These are phyloP conservation scores for Malus fusca DNA, from an alignment of 306 rosid genomes.

Conservation along the genomic window DNA sequence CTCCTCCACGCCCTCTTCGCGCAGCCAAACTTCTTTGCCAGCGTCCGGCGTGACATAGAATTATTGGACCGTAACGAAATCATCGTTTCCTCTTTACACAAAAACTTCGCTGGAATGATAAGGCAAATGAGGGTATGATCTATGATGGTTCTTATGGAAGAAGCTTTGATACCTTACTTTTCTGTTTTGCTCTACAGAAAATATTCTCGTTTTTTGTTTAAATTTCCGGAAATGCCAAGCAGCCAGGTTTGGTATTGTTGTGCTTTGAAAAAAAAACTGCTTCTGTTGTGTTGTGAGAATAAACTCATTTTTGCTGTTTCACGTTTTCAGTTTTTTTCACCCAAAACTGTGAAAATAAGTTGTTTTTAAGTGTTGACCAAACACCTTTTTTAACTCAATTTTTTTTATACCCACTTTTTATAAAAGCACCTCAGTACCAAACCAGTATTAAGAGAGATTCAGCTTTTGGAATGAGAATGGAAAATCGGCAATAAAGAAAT, in stretches of 20 bases:
- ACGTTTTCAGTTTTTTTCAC: too few relatives aligned
- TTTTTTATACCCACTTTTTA: too few relatives aligned
- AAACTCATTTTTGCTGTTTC: too few relatives aligned
- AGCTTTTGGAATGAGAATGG: background rate
- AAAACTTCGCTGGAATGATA: background rate
- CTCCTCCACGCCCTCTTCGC: conserved; percentile 57
- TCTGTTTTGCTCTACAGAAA: background rate
- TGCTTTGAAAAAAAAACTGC: too few relatives aligned
- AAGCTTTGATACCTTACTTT: background rate
- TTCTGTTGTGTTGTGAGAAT: too few relatives aligned
- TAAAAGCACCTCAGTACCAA: too few relatives aligned
- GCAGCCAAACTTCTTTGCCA: conserved; percentile 47
- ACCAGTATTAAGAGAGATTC: background rate
- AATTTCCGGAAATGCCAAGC: background rate
- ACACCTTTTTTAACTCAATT: too few relatives aligned
- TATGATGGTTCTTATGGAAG: background rate
- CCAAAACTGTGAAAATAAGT: too few relatives aligned
- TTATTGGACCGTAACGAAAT: background rate
- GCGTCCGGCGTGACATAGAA: conserved; percentile 33
- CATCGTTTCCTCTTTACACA: background rate
- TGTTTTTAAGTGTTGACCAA: too few relatives aligned
- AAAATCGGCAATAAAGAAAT: background rate
- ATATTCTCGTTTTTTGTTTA: background rate
- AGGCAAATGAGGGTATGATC: background rate
- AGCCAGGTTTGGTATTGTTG: background rate